Percentiles rank a stretch among this genome's conserved stretches.
These are phyloP conservation scores for Trichoderma guizhouense DNA, from an alignment of 2,329 filamentous ascomycete genomes.

Conservation along the genomic window DNA sequence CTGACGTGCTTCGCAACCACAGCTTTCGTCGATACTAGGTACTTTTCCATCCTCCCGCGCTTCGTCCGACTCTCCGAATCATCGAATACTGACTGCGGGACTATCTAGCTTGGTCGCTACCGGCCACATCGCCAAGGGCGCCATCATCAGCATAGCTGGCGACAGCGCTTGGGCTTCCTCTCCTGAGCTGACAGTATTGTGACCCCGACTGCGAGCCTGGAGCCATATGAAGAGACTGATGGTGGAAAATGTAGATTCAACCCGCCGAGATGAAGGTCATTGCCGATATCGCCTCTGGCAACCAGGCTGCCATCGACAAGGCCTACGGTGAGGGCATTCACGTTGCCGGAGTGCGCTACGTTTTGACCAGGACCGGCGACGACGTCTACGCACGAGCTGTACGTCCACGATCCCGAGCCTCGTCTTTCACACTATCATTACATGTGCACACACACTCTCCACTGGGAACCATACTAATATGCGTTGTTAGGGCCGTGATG, in stretches of 20 bases:
- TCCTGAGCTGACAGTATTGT: slow-evolving; percentile 66
- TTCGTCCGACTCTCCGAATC: not conserved
- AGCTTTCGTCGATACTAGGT: slow-evolving; percentile 54
- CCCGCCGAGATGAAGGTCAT: slow-evolving; percentile 59
- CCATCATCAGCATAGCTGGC: slow-evolving; percentile 77
- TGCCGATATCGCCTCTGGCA: slow-evolving; percentile 48
- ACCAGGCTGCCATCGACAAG: slow-evolving; percentile 54
- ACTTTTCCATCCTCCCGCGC: slow-evolving; percentile 22
- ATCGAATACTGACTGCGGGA: slow-evolving; percentile 22
- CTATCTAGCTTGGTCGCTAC: slow-evolving; percentile 69
- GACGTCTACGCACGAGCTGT: slow-evolving; percentile 87
- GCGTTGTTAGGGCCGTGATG: slow-evolving; percentile 63
- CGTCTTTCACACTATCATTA: not conserved
- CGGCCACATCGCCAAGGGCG: slow-evolving; percentile 77
- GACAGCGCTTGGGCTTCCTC: slow-evolving; percentile 76
- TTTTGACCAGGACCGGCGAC: slow-evolving; percentile 72
- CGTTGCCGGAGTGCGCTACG: slow-evolving; percentile 72
- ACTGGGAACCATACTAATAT: slow-evolving; percentile 4
- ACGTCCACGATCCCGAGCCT: slow-evolving; percentile 27
- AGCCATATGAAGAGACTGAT: not conserved
- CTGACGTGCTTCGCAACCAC: slow-evolving; percentile 12
- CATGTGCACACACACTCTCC: not conserved
- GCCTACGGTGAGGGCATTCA: slow-evolving; percentile 71
- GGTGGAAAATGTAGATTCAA: slow-evolving; percentile 30
- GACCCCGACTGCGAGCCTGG: too few relatives aligned